Base-by-base conservation (phyloP, 192 early-diverging fungal species). In the Coemansia furcata region DNA sequence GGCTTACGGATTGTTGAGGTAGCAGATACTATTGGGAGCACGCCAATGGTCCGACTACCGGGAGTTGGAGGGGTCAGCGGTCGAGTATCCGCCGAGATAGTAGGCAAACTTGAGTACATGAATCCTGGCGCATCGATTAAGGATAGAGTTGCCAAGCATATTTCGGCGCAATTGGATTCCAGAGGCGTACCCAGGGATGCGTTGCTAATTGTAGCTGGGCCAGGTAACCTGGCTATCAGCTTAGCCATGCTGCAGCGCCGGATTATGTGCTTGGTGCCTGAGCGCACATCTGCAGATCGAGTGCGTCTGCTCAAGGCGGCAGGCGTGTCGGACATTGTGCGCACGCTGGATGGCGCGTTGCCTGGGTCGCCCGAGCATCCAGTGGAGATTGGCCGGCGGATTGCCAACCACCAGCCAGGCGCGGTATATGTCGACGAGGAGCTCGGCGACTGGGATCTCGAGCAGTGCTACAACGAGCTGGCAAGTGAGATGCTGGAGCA, bases 71-170 rank as follows among this genome's bases (percentile, higher is more conserved):
- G 63, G 14, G 42, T 67, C 17, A 55, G 47, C 11, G 52, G 21
- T 9, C 54, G 57, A 2, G 37, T 52, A 29, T 38, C 74, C 72
- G 86, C 88, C 1, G 86, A 92, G 55, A 60, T 92, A 1, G 58
- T 89, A 6, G 92, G 86, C 47, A 94, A 94, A 71, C 81, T 90
- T 6, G 92, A 94, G 68, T 94, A 85, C 73, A 80, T 82, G 49
- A 92, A 92, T 64, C 87, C 89, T 2, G 69, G 77, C n/a, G 87
- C 86, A 11, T 90, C 89, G 26, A 85, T 89, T 47, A 94, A 91
- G 71, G 91, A 94, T 74, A 78, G 92, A 17, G 84, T 91, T 4
- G 92, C 92, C 36, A 85, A 85, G 37, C 42, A 68, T 30, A 66
- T 83, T 19, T 39, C 62, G 0, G 29, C 49, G 44, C 65, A 84